phyloP scores from a whole-genome alignment of 1,284 basidiomycete genomes.

The Dichomitus squalens region DNA sequence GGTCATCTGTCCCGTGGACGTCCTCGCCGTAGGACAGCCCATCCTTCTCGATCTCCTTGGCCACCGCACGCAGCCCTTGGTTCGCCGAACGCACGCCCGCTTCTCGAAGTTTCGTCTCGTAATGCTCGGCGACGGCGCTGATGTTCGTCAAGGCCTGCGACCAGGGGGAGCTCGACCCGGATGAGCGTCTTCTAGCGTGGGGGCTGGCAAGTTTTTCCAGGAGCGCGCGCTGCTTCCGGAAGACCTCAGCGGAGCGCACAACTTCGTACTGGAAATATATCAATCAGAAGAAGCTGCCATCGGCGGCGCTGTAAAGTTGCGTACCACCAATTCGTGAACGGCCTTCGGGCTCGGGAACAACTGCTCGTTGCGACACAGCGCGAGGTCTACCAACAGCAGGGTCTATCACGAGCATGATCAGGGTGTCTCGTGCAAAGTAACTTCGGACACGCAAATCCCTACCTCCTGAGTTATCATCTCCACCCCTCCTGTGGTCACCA shows the following conservation, averaged over 20 bases:
- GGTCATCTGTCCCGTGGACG: constrained; percentile 40
- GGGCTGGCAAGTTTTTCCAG: constrained; percentile 43
- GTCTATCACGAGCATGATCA: constrained; percentile 8
- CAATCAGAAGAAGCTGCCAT: neutral
- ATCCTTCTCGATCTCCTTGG: constrained; percentile 59
- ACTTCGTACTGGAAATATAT: constrained; percentile 59
- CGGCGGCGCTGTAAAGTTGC: constrained; percentile 21
- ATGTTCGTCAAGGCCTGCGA: constrained; percentile 46
- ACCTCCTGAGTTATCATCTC: constrained; percentile 58
- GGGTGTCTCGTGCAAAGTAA: neutral
- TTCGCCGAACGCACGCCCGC: constrained; percentile 49
- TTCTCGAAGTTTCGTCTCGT: constrained; percentile 50
- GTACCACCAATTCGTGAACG: constrained; percentile 61
- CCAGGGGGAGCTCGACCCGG: constrained; percentile 5
- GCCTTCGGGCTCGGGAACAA: constrained; percentile 54
- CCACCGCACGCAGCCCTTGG: constrained; percentile 53
- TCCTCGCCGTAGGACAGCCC: constrained; percentile 50
- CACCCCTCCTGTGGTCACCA: constrained; percentile 51
- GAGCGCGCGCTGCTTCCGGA: constrained; percentile 49
- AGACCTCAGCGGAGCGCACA: constrained; percentile 50
- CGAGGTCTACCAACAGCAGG: constrained; percentile 51
- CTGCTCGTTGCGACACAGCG: constrained; percentile 48
- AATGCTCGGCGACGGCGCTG: constrained; percentile 47
- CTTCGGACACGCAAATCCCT: neutral
- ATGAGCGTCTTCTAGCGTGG: constrained; percentile 13